A percentile compares a stretch with the other conserved stretches of the same genome.
Conservation (phyloP, 352 stramenopile species). For the Aphanomyces stellatus region DNA sequence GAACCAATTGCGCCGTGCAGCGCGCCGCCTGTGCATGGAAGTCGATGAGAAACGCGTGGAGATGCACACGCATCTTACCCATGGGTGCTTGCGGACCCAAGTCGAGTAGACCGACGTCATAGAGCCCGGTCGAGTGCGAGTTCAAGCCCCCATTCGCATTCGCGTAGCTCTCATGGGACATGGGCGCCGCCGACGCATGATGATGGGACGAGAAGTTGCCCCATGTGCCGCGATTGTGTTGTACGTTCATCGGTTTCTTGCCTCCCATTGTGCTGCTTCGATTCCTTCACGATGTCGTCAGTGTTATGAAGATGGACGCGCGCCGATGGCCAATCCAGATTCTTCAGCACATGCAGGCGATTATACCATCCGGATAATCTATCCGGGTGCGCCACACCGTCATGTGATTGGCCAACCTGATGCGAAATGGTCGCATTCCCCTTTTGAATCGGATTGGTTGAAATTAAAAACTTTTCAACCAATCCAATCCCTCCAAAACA, state of each 20-base stretch:
- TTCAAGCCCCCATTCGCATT: not conserved
- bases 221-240: constrained; percentile 18
- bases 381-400: not conserved
- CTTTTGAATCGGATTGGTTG: not conserved
- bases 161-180: not conserved
- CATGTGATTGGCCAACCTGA: not conserved
- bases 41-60: not conserved
- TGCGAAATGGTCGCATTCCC: not conserved
- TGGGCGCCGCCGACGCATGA: not conserved
- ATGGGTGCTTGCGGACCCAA: constrained; percentile 3
- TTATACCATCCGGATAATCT: constrained; percentile 5
- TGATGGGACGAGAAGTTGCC: constrained; percentile 12
- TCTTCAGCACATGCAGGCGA: not conserved
- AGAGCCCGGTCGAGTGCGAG: not conserved
- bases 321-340: not conserved
- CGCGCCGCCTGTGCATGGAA: not conserved
- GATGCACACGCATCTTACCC: not conserved
- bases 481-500: not conserved
- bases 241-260: constrained; percentile 21
- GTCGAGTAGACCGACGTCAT: constrained; percentile 16
- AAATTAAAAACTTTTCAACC: not conserved
- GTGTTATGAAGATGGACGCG: no score
- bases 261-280: constrained; percentile 7
- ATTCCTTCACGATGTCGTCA: no score
- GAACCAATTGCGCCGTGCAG: constrained; percentile 18